Base-by-base conservation (phyloP, 2,329 filamentous ascomycete genomes). In the Geosmithia flava region DNA sequence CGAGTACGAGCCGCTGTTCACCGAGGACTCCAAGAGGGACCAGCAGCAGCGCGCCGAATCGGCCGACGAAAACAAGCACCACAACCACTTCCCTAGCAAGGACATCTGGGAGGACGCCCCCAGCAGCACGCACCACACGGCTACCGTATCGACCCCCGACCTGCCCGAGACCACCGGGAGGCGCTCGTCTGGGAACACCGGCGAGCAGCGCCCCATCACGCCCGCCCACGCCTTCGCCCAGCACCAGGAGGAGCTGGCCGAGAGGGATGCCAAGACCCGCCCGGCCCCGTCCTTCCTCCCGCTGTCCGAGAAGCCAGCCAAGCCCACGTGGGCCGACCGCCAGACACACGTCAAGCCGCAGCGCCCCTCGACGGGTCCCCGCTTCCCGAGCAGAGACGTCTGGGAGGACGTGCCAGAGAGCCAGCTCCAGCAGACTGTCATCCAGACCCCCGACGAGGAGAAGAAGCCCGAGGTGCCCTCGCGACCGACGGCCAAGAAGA, bases 101-200 rank as follows among this genome's bases (percentile, higher is more conserved):
- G 93, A 98, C 62, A 80, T 97, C 41, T 98, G 93, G 93, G 93
- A 98, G 68, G 94, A 98, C 62, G 84, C 88, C 0, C 93, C 94
- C 3, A 85, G 82, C 59, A 95, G 89, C 65, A 73, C 87, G 47
- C 81, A 93, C 58, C 80, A 77, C 58, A 83, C 79, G 33, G 82
- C 90, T 3, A 89, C 87, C 51, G 91, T 97, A 7, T 87, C 84
- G 2, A 93, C 87, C 0, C 89, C 89, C 1, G 85, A 61, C 54
- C 68, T 60, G 53, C 64, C 51, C 50, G 67, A 62, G 29, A 41
- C 40, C 19, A 58, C 58, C 80, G 17, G 57, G 62, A 59, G 55
- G 52, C 59, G 58, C 51, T 60, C 58, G 19, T 57, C 58, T 6
- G 55, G 51, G 3, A 50, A 56, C 19, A 50, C 56, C n/a, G 50